Conservation (phyloP, 1,284 basidiomycete species). For the Ustilago cynodontis region DNA sequence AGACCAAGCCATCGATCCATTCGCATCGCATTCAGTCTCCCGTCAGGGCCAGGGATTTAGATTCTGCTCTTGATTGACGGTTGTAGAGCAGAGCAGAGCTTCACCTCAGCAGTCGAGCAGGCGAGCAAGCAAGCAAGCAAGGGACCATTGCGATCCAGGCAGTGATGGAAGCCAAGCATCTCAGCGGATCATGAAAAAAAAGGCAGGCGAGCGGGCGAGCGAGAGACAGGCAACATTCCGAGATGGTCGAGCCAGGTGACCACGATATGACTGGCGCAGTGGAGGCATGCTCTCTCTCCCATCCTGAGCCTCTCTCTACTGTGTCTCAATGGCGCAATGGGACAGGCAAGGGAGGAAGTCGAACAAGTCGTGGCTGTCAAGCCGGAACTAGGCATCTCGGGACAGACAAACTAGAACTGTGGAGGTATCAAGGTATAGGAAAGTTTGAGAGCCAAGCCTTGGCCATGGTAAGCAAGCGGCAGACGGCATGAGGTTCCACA, state of each 20-base stretch:
- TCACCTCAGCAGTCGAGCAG: background rate
- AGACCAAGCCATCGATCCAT: background rate
- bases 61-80: background rate
- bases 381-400: background rate
- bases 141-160: background rate
- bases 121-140: background rate
- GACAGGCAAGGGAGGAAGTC: too few relatives aligned
- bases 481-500: background rate
- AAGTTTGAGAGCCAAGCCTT: slow-evolving; percentile 16
- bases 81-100: too few relatives aligned
- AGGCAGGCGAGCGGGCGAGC: background rate
- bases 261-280: too few relatives aligned
- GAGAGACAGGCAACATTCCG: slow-evolving; percentile 1
- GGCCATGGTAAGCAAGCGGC: slow-evolving; percentile 15
- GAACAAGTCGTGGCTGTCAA: background rate
- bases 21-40: background rate
- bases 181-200: background rate
- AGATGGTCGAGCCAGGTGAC: slow-evolving; percentile 1
- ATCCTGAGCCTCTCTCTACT: too few relatives aligned
- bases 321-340: too few relatives aligned
- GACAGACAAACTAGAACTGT: background rate
- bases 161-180: background rate
- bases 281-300: too few relatives aligned
- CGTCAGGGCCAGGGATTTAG: background rate
- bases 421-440: background rate